Percentiles rank a stretch among this genome's conserved stretches.
Conservation (phyloP, 306 rosid genomes). For the Adenanthera pavonina region DNA sequence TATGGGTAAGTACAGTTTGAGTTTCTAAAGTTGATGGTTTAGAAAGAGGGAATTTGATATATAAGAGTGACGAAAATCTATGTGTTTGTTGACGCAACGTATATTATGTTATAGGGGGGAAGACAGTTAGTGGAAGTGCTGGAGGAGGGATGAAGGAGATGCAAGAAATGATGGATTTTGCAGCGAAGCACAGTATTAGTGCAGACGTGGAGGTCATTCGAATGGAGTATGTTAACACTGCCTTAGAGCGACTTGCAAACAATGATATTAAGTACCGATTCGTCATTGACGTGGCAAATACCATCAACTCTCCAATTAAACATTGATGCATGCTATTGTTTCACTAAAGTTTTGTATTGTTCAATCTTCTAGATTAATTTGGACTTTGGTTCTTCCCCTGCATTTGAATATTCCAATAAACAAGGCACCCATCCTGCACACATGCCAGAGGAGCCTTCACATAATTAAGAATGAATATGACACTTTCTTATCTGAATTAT, state of each 20-base stretch:
- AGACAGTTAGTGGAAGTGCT: slow-evolving; percentile 26
- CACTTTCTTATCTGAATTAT: too few relatives aligned
- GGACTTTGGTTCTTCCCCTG: too few relatives aligned
- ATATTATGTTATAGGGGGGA: slow-evolving; percentile 42
- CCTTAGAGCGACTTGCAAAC: slow-evolving; percentile 35
- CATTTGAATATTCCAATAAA: too few relatives aligned
- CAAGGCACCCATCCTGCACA: too few relatives aligned
- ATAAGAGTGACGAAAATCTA: too few relatives aligned
- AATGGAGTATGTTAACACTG: slow-evolving; percentile 44
- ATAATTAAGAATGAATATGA: too few relatives aligned
- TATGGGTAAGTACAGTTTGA: slow-evolving; percentile 36
- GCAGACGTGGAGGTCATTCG: slow-evolving; percentile 38
- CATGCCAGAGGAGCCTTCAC: too few relatives aligned
- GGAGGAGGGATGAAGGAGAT: slow-evolving; percentile 21
- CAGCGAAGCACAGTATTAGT: slow-evolving; percentile 36
- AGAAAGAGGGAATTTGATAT: too few relatives aligned
- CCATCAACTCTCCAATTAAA: not conserved
- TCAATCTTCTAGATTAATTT: too few relatives aligned
- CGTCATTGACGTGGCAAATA: slow-evolving; percentile 44
- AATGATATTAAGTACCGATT: slow-evolving; percentile 43
- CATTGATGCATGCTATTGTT: too few relatives aligned
- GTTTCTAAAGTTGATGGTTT: too few relatives aligned
- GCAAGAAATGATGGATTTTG: slow-evolving; percentile 45
- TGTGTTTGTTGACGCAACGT: not conserved
- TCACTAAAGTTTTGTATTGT: too few relatives aligned